phyloP scores from a whole-genome alignment of 768 basidiomycete genomes.

The Mycena belliarum region DNA sequence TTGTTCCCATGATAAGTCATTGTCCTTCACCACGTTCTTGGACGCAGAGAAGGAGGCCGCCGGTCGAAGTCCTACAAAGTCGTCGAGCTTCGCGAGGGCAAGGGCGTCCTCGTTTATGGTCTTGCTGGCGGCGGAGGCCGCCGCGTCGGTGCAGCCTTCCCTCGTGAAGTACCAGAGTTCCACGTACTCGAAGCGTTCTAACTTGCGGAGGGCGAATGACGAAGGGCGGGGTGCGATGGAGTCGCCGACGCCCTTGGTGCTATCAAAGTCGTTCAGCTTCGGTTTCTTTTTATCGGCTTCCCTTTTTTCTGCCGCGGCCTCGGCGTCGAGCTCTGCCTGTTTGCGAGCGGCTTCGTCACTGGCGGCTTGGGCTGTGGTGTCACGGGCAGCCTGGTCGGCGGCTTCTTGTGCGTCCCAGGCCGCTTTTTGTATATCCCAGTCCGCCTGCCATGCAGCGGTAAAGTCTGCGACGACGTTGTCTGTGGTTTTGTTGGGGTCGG shows the following conservation, averaged over 20 bases:
- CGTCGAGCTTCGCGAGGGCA: no score
- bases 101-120: no score
- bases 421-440: background rate
- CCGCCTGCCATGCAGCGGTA: background rate
- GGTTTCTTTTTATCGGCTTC: background rate
- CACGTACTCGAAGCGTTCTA: background rate
- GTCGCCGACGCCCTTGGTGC: background rate
- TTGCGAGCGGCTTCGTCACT: background rate
- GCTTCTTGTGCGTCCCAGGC: background rate
- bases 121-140: background rate
- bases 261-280: background rate
- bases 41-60: no score
- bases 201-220: background rate
- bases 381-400: background rate
- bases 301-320: background rate
- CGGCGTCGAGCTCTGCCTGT: background rate
- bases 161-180: conserved; percentile 5
- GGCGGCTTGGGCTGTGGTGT: background rate
- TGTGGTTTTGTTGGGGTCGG: no score
- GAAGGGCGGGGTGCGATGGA: background rate
- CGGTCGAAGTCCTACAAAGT: no score
- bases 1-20: conserved; percentile 22
- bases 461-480: no score
- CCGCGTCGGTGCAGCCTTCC: background rate
- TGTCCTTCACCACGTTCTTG: conserved; percentile 6